Base-by-base conservation (phyloP, 176 grass and related monocot species). In the Aechmea fasciata region DNA sequence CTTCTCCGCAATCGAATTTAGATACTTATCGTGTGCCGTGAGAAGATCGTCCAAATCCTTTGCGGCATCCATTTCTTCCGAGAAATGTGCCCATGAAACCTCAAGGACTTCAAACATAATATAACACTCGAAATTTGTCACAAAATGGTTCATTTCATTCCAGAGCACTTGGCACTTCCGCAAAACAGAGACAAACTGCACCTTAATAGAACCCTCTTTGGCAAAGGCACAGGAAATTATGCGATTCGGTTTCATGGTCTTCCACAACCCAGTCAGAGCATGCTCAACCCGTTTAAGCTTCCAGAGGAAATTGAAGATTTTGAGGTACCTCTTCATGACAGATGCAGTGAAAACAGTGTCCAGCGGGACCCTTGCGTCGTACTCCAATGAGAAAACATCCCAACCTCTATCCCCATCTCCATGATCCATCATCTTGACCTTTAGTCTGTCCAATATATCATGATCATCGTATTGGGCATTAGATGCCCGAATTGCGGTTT, bases 21-120 rank as follows among this genome's bases (percentile, higher is more conserved):
- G 79, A 72, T 97, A 97, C 49, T 91, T 92, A 47, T 97, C 79
- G 9, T 97, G 93, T 22, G 86, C 93, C 50, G 79, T 66, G 15
- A 97, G 71, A 69, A 97, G 83, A 80, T 97, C 89, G 63, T 97
- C 93, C 49, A 97, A 87, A 90, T 97, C 93, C 62, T 78, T 92
- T 51, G 93, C 84, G 23, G 74, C 71, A 75, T 97, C 86, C 93
- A 97, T 97, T 85, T 92, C 93, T 79, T 90, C 85, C 26, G 86
- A 97, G 51, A 97, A 97, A 62, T 65, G 77, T 55, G 82, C 89
- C 93, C 93, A 97, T 3, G 93, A 97, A 73, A 90, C 65, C 74
- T 92, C 93, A 71, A 97, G 88, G 41, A 97, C 93, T 75, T 97
- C 93, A 87, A 97, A 97, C 93, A 90, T 97, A 54, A 97, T 97